Base-by-base conservation (phyloP, 2,329 filamentous ascomycete species). In the Exophiala mesophila region DNA sequence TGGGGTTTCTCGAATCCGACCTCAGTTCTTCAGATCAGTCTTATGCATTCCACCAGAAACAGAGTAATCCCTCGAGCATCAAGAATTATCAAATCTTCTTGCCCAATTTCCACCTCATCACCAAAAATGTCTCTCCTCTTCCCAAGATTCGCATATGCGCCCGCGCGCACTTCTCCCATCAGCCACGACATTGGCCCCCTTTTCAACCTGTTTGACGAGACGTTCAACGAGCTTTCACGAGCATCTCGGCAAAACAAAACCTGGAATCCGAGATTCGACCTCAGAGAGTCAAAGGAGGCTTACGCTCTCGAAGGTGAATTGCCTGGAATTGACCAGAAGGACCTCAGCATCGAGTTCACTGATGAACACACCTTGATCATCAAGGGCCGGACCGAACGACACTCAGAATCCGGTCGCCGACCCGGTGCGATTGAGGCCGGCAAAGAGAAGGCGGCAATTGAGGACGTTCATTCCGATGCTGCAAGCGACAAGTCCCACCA, bases 261-360 rank as follows among this genome's bases (percentile, higher is more conserved):
- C 6, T 69, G 71, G 55, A 58, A 61, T 10, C 70, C 70, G 35
- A 59, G 60, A 39, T 73, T 73, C 47, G 70, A 74, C 49, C 60
- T 73, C 33, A 64, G 64, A 42, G 71, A 73, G 54, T 62, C 57
- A 18, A 58, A 62, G 2, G 60, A 68, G 1, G 56, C 63, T 29
- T 74, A 72, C 55, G 52, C 66, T 45, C 62, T 74, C 8, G 67
- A 72, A 36, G 70, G 70, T 15, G 71, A 74, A 41, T 57, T 73
- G 1, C 69, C 71, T 2, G 71, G 71, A 10, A 58, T 72, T 42
- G 58, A 60, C 17, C 65, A 71, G 53, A 64, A 69, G 47, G 61
- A 70, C 41, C 56, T 73, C 36, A 60, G 66, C 41, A 67, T 74
- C 37, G 68, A 71, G 43, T 73, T 72, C 55, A 57, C 64, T 39